Base-by-base conservation (phyloP, 2,329 filamentous ascomycete species). In the Trichophyton schoenleinii region DNA sequence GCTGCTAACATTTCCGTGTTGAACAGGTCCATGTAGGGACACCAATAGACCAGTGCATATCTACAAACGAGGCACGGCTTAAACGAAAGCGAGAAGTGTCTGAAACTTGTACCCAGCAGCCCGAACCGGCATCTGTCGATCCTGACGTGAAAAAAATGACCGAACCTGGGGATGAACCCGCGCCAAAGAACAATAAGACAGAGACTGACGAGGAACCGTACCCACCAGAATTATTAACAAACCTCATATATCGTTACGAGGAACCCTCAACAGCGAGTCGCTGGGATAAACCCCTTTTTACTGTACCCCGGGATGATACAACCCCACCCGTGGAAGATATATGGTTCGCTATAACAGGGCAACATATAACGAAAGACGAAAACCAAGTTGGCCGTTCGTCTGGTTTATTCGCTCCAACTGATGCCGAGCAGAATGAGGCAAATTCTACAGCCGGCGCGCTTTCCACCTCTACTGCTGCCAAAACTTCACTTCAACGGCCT, bases 271-370 rank as follows among this genome's bases (percentile, higher is more conserved):
- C 81, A 42, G 82, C 85, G 77, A 83, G 77, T 57, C 78, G 83
- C 58, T 87, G 83, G 83, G 83, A 87, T 69, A 83, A 82, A 57
- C 83, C 84, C 0, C 78, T 86, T 20, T 87, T 86, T 74, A 84
- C 81, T 8, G 79, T 86, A 1, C 79, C 81, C 4, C 80, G 78
- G 66, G 76, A 79, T 61, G 83, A 86, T 67, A 68, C 76, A 5
- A 74, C 76, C 15, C 81, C 82, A 5, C 83, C 82, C 9, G 77
- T 77, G 63, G 78, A 81, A 49, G 78, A 81, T 48, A 86, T 87
- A 66, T 87, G 83, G 81, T 79, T 81, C 46, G 81, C 83, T 1
- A 67, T 79, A 9, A 78, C 77, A 18, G 76, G 75, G 49, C 67
- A 74, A 31, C 64, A 70, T 3, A 67, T 74, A 42, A 67, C 70